A percentile compares a stretch with the other conserved stretches of the same genome.
phyloP scores from a whole-genome alignment of 2,329 filamentous ascomycete species.

The Nemania sp. region DNA sequence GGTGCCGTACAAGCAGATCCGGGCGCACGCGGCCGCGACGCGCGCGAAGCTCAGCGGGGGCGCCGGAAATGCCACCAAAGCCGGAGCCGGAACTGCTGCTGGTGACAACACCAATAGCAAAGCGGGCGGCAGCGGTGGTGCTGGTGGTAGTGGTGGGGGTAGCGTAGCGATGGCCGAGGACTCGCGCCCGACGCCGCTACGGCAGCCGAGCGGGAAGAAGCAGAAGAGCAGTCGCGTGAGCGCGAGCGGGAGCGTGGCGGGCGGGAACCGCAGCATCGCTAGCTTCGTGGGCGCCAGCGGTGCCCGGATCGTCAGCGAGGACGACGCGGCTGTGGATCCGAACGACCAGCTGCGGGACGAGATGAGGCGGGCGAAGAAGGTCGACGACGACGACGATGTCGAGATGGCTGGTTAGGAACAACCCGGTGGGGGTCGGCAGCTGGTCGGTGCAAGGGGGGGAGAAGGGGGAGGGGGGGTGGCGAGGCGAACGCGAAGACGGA shows the following conservation, averaged over 20 bases:
- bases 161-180: conserved; percentile 11
- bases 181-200: conserved; percentile 38
- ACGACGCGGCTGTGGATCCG: conserved; percentile 47
- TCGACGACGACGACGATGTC: conserved; percentile 52
- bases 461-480: no score
- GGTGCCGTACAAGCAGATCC: conserved; percentile 77
- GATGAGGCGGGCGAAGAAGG: conserved; percentile 52
- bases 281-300: conserved; percentile 31
- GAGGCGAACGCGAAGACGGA: no score
- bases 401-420: conserved; percentile 60
- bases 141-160: background rate
- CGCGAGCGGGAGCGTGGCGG: conserved; percentile 11
- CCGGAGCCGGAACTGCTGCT: conserved; percentile 27
- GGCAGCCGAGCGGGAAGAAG: conserved; percentile 46
- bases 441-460: no score
- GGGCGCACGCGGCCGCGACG: conserved; percentile 61
- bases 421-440: background rate
- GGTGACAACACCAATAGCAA: conserved; percentile 22
- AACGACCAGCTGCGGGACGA: conserved; percentile 60
- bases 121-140: conserved; percentile 7
- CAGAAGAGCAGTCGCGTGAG: conserved; percentile 38
- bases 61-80: conserved; percentile 25
- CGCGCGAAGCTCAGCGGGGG: conserved; percentile 52
- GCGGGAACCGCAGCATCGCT: conserved; percentile 28
- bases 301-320: conserved; percentile 35